Evolutionary conservation across 106 monocot genomes (phyloP).

Genomic region (Dioscorea alata): DNA sequence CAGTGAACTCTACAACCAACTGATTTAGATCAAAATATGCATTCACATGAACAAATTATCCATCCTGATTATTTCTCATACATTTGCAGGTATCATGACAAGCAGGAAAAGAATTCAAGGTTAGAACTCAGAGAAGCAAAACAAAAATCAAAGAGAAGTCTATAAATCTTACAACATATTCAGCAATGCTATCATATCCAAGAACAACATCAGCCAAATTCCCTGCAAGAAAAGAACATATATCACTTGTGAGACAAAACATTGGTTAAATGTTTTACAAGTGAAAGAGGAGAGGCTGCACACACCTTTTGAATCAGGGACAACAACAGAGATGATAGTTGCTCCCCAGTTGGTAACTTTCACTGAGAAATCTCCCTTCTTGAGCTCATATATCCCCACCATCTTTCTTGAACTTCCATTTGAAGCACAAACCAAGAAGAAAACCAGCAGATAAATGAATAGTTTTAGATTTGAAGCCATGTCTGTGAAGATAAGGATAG

Average conservation of each 20-base stretch:
- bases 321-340: slow-evolving; percentile 66
- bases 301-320: slow-evolving; percentile 75
- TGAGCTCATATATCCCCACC: slow-evolving; percentile 56
- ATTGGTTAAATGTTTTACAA: background rate
- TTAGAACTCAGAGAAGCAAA: too few species aligned
- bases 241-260: too few species aligned
- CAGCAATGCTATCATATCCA: slow-evolving; percentile 20
- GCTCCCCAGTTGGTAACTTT: slow-evolving; percentile 85
- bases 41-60: too few species aligned
- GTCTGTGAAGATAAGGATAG: background rate
- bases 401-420: slow-evolving; percentile 16
- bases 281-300: background rate
- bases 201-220: slow-evolving; percentile 64
- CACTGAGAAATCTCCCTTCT: slow-evolving; percentile 74
- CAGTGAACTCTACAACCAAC: too few species aligned
- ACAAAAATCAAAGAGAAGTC: background rate
- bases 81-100: too few species aligned
- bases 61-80: too few species aligned
- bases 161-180: slow-evolving; percentile 20
- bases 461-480: slow-evolving; percentile 7
- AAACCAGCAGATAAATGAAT: background rate
- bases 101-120: too few species aligned
- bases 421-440: slow-evolving; percentile 8
- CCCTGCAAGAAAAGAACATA: slow-evolving; percentile 27
- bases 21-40: too few species aligned